Evolutionary conservation across 768 basidiomycete genomes (phyloP).

Genomic region (Galerina sulciceps): DNA sequence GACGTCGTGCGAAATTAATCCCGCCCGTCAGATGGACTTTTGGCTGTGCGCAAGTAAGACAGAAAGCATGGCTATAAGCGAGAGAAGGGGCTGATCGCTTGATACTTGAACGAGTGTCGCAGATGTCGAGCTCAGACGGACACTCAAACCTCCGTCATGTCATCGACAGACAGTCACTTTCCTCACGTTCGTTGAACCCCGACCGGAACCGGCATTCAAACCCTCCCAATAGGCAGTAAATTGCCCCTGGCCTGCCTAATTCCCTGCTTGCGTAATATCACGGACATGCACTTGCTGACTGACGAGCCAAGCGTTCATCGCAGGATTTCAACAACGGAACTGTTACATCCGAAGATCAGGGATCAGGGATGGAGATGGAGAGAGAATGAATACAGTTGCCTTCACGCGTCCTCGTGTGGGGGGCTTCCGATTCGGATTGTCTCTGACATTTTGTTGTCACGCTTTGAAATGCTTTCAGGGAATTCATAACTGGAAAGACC

Average conservation of each 20-base stretch:
- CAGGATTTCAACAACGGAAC: neutral
- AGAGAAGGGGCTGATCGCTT: too few relatives aligned
- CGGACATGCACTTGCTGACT: neutral
- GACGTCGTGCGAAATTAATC: too few relatives aligned
- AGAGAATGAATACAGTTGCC: slow-evolving; percentile 2
- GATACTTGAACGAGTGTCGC: too few relatives aligned
- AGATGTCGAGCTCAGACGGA: too few relatives aligned
- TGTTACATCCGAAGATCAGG: neutral
- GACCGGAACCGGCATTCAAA: slow-evolving; percentile 12
- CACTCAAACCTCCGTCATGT: neutral
- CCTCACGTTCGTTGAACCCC: neutral
- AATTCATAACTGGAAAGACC: too few relatives aligned
- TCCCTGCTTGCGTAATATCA: neutral
- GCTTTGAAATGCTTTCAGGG: too few relatives aligned
- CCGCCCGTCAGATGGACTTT: too few relatives aligned
- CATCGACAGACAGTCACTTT: neutral
- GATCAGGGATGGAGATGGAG: neutral
- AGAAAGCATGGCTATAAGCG: too few relatives aligned
- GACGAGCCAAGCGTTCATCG: neutral
- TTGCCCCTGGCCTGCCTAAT: neutral
- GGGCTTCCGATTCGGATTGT: neutral
- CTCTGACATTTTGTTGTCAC: too few relatives aligned
- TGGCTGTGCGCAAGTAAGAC: too few relatives aligned
- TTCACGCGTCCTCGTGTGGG: neutral
- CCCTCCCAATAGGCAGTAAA: neutral